These are phyloP conservation scores for Pseudonitzschia multistriata DNA, from an alignment of 108 stramenopile genomes.

Conservation along the genomic window DNA sequence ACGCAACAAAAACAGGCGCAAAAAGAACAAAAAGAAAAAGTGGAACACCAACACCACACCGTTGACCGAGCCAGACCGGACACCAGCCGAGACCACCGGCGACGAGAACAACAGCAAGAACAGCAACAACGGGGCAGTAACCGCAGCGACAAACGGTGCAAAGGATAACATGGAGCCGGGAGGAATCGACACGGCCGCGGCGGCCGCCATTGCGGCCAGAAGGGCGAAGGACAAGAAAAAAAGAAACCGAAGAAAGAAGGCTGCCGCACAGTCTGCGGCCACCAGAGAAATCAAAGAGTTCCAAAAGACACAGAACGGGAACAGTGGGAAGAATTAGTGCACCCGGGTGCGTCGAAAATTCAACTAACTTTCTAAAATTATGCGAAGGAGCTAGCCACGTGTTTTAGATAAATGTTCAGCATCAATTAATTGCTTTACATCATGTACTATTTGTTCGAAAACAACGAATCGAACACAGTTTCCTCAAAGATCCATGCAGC, in stretches of 20 bases:
- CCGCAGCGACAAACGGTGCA: neutral
- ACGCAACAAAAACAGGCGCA: constrained; percentile 8
- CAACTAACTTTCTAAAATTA: too few species aligned
- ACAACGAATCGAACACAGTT: too few species aligned
- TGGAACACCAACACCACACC: neutral
- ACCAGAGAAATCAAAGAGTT: constrained; percentile 4
- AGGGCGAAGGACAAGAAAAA: constrained; percentile 10
- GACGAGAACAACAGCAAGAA: constrained; percentile 5
- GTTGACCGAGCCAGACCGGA: neutral
- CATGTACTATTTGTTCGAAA: too few species aligned
- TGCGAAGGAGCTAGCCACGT: too few species aligned
- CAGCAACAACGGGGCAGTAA: neutral
- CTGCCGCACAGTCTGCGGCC: neutral
- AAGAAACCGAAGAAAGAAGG: neutral
- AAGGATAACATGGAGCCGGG: neutral
- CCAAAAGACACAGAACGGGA: neutral
- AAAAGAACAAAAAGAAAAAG: constrained; percentile 9
- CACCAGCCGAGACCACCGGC: too few species aligned
- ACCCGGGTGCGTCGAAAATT: too few species aligned
- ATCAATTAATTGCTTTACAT: too few species aligned
- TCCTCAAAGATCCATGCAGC: too few species aligned
- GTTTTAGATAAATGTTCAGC: too few species aligned
- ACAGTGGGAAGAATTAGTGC: neutral
- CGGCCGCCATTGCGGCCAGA: constrained; percentile 2
- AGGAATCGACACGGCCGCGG: neutral